Conservation (phyloP, 2,329 filamentous ascomycete genomes). For the Raffaelea deltoideospora region DNA sequence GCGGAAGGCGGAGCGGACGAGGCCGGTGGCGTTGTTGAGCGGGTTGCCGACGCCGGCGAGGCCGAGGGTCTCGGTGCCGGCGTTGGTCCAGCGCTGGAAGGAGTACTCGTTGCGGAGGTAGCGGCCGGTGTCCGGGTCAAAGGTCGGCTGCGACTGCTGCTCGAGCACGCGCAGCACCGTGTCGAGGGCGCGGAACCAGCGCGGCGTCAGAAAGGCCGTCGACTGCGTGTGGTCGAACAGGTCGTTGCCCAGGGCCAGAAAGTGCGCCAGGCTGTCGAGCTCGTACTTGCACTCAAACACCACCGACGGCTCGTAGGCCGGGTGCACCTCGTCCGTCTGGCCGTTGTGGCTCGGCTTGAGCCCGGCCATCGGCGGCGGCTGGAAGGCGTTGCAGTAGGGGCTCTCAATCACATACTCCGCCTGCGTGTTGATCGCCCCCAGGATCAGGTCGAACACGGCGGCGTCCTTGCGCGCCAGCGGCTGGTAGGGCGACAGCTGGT, state of each 20-base stretch:
- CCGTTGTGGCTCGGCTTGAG: conserved; percentile 57
- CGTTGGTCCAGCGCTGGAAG: conserved; percentile 66
- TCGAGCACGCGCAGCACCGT: conserved; percentile 60
- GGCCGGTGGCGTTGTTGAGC: conserved; percentile 65
- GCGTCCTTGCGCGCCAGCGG: conserved; percentile 67
- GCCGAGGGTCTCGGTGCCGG: conserved; percentile 80
- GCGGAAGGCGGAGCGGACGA: conserved; percentile 82
- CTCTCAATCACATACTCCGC: conserved; percentile 86
- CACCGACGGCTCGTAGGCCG: conserved; percentile 63
- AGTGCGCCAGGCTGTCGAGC: conserved; percentile 86
- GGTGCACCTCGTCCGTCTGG: conserved; percentile 73
- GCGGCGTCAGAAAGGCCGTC: conserved; percentile 57
- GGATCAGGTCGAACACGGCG: conserved; percentile 43
- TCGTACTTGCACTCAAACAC: conserved; percentile 99
- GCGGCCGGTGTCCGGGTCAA: conserved; percentile 48
- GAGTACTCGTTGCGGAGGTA: conserved; percentile 68
- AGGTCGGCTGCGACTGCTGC: conserved; percentile 68
- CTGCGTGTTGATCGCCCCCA: conserved; percentile 32
- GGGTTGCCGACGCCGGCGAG: conserved; percentile 82
- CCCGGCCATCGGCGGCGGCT: conserved; percentile 74
- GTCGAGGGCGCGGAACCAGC: conserved; percentile 68
- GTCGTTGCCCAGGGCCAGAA: conserved; percentile 71
- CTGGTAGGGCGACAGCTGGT: conserved; percentile 87
- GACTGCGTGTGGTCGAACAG: conserved; percentile 71
- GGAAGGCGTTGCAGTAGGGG: conserved; percentile 97